phyloP scores from a whole-genome alignment of 2,329 filamentous ascomycete species.

The Malbranchea cinnamomea region DNA sequence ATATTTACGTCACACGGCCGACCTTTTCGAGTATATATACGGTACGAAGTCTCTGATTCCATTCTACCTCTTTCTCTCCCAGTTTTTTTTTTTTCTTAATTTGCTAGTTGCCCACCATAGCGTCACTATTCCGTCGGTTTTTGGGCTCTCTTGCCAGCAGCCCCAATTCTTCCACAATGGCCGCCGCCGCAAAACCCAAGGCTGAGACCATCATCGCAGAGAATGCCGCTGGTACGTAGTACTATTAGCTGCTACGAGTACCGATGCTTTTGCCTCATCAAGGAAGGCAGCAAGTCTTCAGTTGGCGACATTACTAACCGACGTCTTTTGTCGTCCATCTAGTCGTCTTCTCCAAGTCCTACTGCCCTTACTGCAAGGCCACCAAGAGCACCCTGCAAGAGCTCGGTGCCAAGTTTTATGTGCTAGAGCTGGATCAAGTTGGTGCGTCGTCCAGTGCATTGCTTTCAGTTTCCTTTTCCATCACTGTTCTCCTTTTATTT shows the following conservation, averaged over 20 bases:
- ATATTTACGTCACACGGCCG: no score
- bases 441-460: slow-evolving; percentile 38
- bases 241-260: no score
- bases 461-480: background rate
- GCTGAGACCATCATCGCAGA: slow-evolving; percentile 77
- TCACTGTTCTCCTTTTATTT: background rate
- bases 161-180: slow-evolving; percentile 53
- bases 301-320: slow-evolving; percentile 3
- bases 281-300: no score
- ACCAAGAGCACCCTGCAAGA: slow-evolving; percentile 62
- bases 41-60: background rate
- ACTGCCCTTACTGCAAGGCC: slow-evolving; percentile 81
- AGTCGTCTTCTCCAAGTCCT: slow-evolving; percentile 95
- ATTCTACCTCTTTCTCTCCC: background rate
- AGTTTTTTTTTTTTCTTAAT: background rate
- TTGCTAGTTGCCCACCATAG: slow-evolving; percentile 42
- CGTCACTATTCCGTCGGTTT: slow-evolving; percentile 56
- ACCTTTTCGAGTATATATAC: background rate
- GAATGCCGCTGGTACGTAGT: slow-evolving; percentile 68
- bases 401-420: slow-evolving; percentile 55
- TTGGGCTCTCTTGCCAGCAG: slow-evolving; percentile 48
- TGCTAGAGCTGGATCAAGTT: slow-evolving; percentile 73
- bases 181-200: slow-evolving; percentile 67
- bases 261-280: no score
- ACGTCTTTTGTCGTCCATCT: background rate